Evolutionary conservation across 2,329 filamentous ascomycete genomes (phyloP).

Genomic region (Venturia carpophila): DNA sequence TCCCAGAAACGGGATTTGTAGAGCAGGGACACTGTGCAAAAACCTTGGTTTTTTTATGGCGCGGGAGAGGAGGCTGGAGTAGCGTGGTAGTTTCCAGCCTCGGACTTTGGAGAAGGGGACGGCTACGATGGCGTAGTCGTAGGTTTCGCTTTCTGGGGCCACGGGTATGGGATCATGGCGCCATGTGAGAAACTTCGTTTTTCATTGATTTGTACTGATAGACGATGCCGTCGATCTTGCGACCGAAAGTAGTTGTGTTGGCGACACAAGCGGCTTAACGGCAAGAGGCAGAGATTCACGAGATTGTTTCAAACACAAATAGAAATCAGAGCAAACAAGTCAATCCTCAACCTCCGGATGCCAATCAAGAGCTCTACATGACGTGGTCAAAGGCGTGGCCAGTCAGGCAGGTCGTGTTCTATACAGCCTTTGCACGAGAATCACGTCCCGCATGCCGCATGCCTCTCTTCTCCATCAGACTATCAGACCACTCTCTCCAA

Average conservation of each 20-base stretch:
- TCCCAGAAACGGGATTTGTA: conserved; percentile 59
- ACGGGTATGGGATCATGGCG: conserved; percentile 38
- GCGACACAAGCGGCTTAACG: conserved; percentile 57
- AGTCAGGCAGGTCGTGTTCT: too few relatives aligned
- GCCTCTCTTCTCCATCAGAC: too few relatives aligned
- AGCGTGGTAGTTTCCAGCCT: conserved; percentile 51
- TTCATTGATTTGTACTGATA: conserved; percentile 45
- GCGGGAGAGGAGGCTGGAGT: conserved; percentile 42
- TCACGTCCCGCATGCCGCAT: too few relatives aligned
- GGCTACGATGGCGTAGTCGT: conserved; percentile 60
- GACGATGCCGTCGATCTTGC: conserved; percentile 49
- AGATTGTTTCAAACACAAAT: too few relatives aligned
- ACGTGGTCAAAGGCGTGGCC: too few relatives aligned
- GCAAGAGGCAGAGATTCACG: conserved; percentile 53
- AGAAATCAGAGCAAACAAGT: too few relatives aligned
- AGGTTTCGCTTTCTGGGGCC: conserved; percentile 40
- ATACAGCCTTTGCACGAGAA: too few relatives aligned
- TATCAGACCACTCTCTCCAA: too few relatives aligned
- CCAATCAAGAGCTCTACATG: too few relatives aligned
- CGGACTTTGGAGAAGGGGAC: conserved; percentile 58
- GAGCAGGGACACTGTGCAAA: conserved; percentile 53
- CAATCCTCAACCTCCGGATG: too few relatives aligned
- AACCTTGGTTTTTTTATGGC: conserved; percentile 39
- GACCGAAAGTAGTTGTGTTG: conserved; percentile 48
- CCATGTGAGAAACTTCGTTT: conserved; percentile 53